Conservation (phyloP, 805 yeast genomes). For the Cyberlindnera galapagoensis region DNA sequence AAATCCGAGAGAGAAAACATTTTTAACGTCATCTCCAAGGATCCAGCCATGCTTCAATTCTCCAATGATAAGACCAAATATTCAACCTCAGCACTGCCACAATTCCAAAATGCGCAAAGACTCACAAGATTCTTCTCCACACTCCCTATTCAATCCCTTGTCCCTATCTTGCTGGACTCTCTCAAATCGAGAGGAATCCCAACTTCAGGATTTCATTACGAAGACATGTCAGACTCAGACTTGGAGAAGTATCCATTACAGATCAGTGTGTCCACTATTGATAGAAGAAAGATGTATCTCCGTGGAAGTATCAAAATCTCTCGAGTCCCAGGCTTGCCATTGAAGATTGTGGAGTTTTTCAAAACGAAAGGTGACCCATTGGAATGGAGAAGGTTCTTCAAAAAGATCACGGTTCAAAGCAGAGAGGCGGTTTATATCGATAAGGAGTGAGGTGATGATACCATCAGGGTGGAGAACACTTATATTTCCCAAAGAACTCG, state of each 20-base stretch:
- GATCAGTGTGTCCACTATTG: slow-evolving; percentile 31
- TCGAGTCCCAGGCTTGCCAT: slow-evolving; percentile 29
- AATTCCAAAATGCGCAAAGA: slow-evolving; percentile 25
- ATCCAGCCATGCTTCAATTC: slow-evolving; percentile 47
- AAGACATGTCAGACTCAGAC: slow-evolving; percentile 8
- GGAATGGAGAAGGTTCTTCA: slow-evolving; percentile 68
- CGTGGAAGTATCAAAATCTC: slow-evolving; percentile 41
- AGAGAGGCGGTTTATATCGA: slow-evolving; percentile 48
- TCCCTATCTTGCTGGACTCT: slow-evolving; percentile 36
- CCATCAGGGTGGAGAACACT: too few relatives aligned
- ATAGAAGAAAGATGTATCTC: slow-evolving; percentile 37
- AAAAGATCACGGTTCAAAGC: slow-evolving; percentile 47
- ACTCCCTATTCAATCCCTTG: slow-evolving; percentile 35
- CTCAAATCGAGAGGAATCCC: slow-evolving; percentile 37
- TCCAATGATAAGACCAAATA: slow-evolving; percentile 19
- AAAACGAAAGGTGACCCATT: slow-evolving; percentile 61
- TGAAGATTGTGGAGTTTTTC: slow-evolving; percentile 47
- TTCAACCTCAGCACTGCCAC: not conserved
- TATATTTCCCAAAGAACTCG: too few relatives aligned
- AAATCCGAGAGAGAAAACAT: slow-evolving; percentile 25
- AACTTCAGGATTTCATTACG: slow-evolving; percentile 14
- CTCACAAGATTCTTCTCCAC: slow-evolving; percentile 47
- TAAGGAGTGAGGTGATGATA: slow-evolving; percentile 3
- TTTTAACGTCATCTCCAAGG: slow-evolving; percentile 36
- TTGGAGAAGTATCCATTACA: slow-evolving; percentile 12